Percentiles rank a stretch among this genome's conserved stretches.
Evolutionary conservation across 129 eudicot species (phyloP).

Genomic region (Ambrosia trifida): DNA sequence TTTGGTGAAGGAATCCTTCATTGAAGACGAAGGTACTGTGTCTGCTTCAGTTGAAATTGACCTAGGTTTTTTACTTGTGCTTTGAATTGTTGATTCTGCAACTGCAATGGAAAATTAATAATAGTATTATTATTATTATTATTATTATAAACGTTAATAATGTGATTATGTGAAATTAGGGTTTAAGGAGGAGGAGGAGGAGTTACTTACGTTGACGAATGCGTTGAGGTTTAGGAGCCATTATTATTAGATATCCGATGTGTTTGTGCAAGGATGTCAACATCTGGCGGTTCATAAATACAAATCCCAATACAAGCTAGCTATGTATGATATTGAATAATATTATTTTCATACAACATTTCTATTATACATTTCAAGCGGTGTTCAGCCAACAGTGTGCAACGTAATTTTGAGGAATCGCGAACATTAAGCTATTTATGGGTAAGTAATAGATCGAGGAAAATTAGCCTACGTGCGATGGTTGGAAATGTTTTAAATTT

Average conservation of each 20-base stretch:
- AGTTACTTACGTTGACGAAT: constrained; percentile 50
- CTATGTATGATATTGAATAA: not conserved
- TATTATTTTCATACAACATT: not conserved
- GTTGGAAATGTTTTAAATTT: no score
- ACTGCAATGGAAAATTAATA: constrained; percentile 37
- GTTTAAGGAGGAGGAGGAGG: constrained; percentile 2
- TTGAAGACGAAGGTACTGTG: constrained; percentile 31
- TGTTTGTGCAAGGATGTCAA: constrained; percentile 33
- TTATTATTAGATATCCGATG: no score
- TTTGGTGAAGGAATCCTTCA: constrained; percentile 57
- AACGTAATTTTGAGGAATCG: no score
- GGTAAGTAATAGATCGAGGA: no score
- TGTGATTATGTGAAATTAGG: not conserved
- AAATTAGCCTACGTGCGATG: no score
- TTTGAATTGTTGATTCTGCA: constrained; percentile 46
- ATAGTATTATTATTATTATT: no score
- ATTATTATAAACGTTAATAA: no score
- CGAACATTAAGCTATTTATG: no score
- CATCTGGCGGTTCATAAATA: constrained; percentile 37
- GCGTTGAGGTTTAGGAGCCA: constrained; percentile 78
- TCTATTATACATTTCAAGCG: no score
- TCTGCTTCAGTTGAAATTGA: constrained; percentile 37
- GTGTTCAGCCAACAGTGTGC: no score
- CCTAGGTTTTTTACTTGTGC: constrained; percentile 59
- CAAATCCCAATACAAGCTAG: not conserved